These are phyloP conservation scores for Psilocybe sp. DNA, from an alignment of 768 basidiomycete genomes.

Conservation along the genomic window DNA sequence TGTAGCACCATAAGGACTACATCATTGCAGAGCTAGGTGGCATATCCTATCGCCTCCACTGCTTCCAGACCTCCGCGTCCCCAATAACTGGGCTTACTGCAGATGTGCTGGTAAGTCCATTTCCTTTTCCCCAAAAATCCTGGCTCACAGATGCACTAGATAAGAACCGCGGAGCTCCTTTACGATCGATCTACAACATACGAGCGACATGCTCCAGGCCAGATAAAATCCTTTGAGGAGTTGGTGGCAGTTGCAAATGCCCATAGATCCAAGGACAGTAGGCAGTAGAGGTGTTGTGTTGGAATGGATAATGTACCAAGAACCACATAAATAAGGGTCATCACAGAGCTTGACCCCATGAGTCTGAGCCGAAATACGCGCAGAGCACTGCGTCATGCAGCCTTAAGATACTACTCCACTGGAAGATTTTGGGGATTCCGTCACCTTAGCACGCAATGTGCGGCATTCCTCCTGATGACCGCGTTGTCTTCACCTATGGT, in stretches of 20 bases:
- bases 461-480: too few relatives aligned
- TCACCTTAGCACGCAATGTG: too few relatives aligned
- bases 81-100: slow-evolving; percentile 79
- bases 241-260: slow-evolving; percentile 3
- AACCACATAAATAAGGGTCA: too few relatives aligned
- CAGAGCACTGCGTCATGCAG: too few relatives aligned
- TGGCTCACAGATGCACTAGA: slow-evolving; percentile 33
- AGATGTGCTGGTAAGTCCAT: slow-evolving; percentile 61
- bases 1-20: slow-evolving; percentile 51
- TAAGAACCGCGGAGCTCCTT: slow-evolving; percentile 61
- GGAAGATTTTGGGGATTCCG: too few relatives aligned
- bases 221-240: slow-evolving; percentile 14
- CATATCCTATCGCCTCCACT: slow-evolving; percentile 67
- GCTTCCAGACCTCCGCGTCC: slow-evolving; percentile 68
- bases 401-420: too few relatives aligned
- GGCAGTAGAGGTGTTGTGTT: not conserved
- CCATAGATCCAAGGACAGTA: not conserved
- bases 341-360: too few relatives aligned
- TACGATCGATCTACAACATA: slow-evolving; percentile 49
- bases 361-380: too few relatives aligned
- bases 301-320: not conserved
- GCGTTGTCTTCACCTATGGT: too few relatives aligned
- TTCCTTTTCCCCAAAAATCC: not conserved
- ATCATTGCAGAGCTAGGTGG: slow-evolving; percentile 39
- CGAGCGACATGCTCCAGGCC: slow-evolving; percentile 45